Percentiles rank a stretch among this genome's conserved stretches.
Conservation (phyloP, 768 basidiomycete genomes). For the Arthromyces matolae region DNA sequence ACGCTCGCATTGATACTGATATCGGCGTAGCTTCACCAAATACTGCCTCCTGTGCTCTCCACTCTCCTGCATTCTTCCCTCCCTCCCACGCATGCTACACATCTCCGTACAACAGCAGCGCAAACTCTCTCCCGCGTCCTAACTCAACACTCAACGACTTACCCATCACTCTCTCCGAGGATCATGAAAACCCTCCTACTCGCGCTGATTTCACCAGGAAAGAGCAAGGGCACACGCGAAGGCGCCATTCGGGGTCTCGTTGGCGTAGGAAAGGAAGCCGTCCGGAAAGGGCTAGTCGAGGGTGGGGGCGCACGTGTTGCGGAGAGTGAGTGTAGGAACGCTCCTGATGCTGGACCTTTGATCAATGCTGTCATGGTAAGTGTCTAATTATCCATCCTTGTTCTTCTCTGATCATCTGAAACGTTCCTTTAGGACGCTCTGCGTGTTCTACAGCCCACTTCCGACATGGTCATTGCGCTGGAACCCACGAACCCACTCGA, state of each 20-base stretch:
- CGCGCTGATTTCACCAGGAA: constrained; percentile 70
- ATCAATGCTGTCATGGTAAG: constrained; percentile 60
- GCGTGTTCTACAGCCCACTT: constrained; percentile 51
- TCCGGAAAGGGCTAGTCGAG: constrained; percentile 77
- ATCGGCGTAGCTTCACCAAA: constrained; percentile 80
- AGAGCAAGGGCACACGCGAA: constrained; percentile 78
- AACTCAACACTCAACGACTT: constrained; percentile 81
- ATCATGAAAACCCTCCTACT: constrained; percentile 92
- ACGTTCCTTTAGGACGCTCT: constrained; percentile 57
- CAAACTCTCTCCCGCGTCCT: constrained; percentile 81
- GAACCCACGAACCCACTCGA: constrained; percentile 49
- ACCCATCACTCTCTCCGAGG: constrained; percentile 81
- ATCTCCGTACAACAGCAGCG: constrained; percentile 76
- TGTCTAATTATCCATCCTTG: constrained; percentile 14
- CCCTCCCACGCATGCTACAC: constrained; percentile 63
- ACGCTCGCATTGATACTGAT: background rate
- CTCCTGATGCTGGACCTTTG: constrained; percentile 39
- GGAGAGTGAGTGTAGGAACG: constrained; percentile 57
- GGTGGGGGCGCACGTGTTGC: constrained; percentile 76
- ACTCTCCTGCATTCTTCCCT: constrained; percentile 86
- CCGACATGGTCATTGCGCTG: constrained; percentile 57
- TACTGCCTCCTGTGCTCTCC: constrained; percentile 89
- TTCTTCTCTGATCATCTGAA: background rate
- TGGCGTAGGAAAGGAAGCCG: constrained; percentile 81
- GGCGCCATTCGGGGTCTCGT: constrained; percentile 87